phyloP scores from a whole-genome alignment of 148 eudicot genomes.

The Cornus suecica region DNA sequence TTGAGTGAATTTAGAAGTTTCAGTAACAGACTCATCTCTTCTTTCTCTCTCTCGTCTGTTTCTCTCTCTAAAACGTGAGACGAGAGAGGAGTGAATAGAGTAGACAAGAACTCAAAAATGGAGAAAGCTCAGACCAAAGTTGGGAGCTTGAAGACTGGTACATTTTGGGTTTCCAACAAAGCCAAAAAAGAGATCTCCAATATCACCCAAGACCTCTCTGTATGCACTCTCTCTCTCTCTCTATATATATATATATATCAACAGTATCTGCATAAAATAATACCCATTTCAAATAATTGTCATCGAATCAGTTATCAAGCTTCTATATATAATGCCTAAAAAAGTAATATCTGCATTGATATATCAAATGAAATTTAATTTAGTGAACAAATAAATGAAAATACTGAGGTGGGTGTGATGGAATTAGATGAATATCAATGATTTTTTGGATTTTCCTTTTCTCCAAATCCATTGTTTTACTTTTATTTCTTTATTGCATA shows the following conservation, averaged over 20 bases:
- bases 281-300: not conserved
- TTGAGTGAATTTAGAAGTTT: not conserved
- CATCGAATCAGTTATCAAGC: not conserved
- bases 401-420: not conserved
- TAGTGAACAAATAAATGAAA: not conserved
- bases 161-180: slow-evolving; percentile 62
- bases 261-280: too few species aligned
- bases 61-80: not conserved
- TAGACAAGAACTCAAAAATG: slow-evolving; percentile 22
- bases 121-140: slow-evolving; percentile 60
- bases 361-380: not conserved
- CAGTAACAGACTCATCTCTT: not conserved
- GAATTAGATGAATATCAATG: not conserved
- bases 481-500: too few species aligned
- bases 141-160: slow-evolving; percentile 55
- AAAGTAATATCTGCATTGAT: slow-evolving; percentile 4
- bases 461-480: not conserved
- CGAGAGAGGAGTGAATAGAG: not conserved
- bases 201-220: slow-evolving; percentile 54
- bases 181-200: slow-evolving; percentile 66
- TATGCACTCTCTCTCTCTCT: slow-evolving; percentile 14
- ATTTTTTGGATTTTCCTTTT: not conserved
- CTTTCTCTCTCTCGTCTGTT: not conserved
- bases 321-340: not conserved
- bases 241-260: not conserved